Conservation (phyloP, 352 stramenopile species). For the Bremia lactucae region DNA sequence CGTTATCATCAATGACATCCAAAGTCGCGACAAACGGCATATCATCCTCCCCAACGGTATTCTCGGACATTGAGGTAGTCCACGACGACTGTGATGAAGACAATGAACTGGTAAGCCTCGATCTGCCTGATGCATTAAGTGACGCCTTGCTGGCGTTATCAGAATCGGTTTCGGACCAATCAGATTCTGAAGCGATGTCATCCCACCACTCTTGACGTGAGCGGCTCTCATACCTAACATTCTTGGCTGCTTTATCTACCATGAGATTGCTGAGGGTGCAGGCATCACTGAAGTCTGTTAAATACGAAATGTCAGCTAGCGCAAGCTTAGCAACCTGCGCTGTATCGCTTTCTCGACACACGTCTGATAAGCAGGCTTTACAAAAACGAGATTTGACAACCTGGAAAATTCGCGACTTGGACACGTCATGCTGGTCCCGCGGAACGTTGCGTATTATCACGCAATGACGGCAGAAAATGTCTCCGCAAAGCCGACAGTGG, state of each 20-base stretch:
- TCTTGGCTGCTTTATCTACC: conserved; percentile 8
- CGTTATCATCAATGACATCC: conserved; percentile 36
- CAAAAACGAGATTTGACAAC: conserved; percentile 52
- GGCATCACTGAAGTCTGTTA: conserved; percentile 3
- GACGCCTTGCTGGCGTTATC: conserved; percentile 26
- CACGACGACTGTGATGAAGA: conserved; percentile 25
- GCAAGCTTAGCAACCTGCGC: conserved; percentile 1
- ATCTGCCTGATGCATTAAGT: conserved; percentile 19
- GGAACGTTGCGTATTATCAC: conserved; percentile 41
- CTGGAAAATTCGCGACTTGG: conserved; percentile 36
- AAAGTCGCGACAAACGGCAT: conserved; percentile 30
- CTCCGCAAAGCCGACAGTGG: conserved; percentile 68
- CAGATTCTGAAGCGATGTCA: conserved; percentile 17
- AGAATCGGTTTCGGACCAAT: conserved; percentile 37
- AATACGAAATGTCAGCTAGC: no score
- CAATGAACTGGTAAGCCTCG: conserved; percentile 18
- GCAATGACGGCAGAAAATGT: conserved; percentile 68
- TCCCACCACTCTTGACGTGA: conserved; percentile 17
- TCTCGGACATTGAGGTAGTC: conserved; percentile 10
- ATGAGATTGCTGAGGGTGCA: conserved; percentile 3
- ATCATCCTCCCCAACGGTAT: conserved; percentile 27
- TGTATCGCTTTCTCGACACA: conserved; percentile 18
- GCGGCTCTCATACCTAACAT: conserved; percentile 1
- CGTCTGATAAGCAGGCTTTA: conserved; percentile 35
- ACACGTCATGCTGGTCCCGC: conserved; percentile 5